These are phyloP conservation scores for Trypanosoma mega DNA, from an alignment of 208 protist genomes.

Conservation along the genomic window DNA sequence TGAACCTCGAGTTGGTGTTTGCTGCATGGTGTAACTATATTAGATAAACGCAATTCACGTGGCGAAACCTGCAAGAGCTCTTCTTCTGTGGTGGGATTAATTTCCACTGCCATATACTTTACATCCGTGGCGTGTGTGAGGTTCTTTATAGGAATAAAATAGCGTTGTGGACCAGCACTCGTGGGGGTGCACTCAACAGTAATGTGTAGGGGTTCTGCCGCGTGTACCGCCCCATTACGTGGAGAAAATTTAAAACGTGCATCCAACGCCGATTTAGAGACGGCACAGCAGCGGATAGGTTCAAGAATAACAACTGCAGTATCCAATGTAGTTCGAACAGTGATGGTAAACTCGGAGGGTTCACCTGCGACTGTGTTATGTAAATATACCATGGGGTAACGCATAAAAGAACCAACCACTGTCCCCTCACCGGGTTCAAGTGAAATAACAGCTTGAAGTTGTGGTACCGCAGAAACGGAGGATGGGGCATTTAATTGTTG, in stretches of 20 bases:
- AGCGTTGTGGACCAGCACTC: conserved; percentile 75
- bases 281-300: conserved; percentile 52
- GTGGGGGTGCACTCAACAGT: conserved; percentile 76
- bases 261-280: conserved; percentile 43
- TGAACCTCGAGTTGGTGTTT: conserved; percentile 52
- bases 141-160: conserved; percentile 85
- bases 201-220: conserved; percentile 54
- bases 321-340: conserved; percentile 39
- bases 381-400: conserved; percentile 59
- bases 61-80: conserved; percentile 55
- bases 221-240: conserved; percentile 52
- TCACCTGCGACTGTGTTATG: conserved; percentile 76
- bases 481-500: too few species aligned
- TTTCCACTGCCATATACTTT: conserved; percentile 69
- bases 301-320: conserved; percentile 80
- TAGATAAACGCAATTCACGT: conserved; percentile 50
- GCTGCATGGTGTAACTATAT: conserved; percentile 70
- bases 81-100: conserved; percentile 72
- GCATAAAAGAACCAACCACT: conserved; percentile 50
- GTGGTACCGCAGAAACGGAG: not conserved
- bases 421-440: conserved; percentile 17
- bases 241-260: conserved; percentile 81
- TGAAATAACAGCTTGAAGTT: not conserved
- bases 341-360: conserved; percentile 63
- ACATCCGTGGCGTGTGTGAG: conserved; percentile 60